These are phyloP conservation scores for Diutina catenulata DNA, from an alignment of 1,139 yeast species.

Conservation along the genomic window DNA sequence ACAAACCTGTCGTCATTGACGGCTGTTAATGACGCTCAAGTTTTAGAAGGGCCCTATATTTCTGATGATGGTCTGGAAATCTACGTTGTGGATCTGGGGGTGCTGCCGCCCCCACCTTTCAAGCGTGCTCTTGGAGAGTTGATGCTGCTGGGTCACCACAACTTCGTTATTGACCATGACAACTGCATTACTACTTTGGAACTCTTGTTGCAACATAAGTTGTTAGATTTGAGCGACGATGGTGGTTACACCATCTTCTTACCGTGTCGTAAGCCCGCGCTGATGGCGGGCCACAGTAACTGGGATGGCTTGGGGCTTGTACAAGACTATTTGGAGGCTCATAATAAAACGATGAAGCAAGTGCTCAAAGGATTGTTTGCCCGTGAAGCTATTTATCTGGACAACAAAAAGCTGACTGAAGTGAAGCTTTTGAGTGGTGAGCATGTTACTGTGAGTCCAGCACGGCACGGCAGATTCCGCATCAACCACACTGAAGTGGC, in stretches of 20 bases:
- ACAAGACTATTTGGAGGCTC: slow-evolving; percentile 42
- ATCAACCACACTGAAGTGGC: slow-evolving; percentile 19
- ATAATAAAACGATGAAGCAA: slow-evolving; percentile 36
- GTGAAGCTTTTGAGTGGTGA: slow-evolving; percentile 30
- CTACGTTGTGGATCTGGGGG: slow-evolving; percentile 50
- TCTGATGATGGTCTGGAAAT: slow-evolving; percentile 44
- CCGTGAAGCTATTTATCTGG: slow-evolving; percentile 58
- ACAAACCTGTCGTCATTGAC: no score
- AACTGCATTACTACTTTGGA: slow-evolving; percentile 27
- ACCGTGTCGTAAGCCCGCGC: slow-evolving; percentile 47
- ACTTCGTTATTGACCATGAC: slow-evolving; percentile 21
- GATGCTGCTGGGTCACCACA: slow-evolving; percentile 19
- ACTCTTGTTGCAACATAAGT: slow-evolving; percentile 19
- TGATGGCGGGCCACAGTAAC: slow-evolving; percentile 8
- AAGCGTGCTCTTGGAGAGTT: slow-evolving; percentile 28
- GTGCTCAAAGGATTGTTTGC: slow-evolving; percentile 51
- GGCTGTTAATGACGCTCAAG: slow-evolving; percentile 26
- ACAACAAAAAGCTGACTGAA: slow-evolving; percentile 14
- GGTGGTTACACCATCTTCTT: slow-evolving; percentile 66
- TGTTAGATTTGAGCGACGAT: slow-evolving; percentile 34
- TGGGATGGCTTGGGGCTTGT: slow-evolving; percentile 64
- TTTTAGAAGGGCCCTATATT: slow-evolving; percentile 34
- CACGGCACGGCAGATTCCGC: slow-evolving; percentile 15
- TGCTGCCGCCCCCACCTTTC: slow-evolving; percentile 22
- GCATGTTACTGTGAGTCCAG: slow-evolving; percentile 16